Conservation (phyloP, 176 grass and related monocot species). For the Puccinellia tenuiflora region DNA sequence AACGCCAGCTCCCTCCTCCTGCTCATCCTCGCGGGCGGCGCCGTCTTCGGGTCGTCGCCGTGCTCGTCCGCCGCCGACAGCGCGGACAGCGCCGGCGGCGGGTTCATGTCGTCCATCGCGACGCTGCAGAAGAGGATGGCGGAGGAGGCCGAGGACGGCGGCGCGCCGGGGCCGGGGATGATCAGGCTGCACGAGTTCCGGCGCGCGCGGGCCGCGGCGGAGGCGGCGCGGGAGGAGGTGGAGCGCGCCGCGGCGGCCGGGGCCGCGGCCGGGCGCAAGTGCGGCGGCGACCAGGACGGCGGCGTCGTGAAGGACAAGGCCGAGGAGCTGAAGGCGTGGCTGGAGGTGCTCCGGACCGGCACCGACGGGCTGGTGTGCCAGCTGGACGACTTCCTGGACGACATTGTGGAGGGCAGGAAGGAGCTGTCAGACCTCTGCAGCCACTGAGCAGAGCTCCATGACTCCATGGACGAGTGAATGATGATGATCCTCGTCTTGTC, state of each 20-base stretch:
- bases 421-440: slow-evolving; percentile 95
- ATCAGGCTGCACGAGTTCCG: slow-evolving; percentile 69
- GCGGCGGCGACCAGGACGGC: slow-evolving; percentile 25
- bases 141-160: slow-evolving; percentile 31
- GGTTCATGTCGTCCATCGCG: slow-evolving; percentile 63
- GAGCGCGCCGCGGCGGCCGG: slow-evolving; percentile 31
- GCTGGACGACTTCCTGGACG: slow-evolving; percentile 96
- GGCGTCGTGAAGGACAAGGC: slow-evolving; percentile 55
- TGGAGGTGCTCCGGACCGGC: slow-evolving; percentile 66
- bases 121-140: slow-evolving; percentile 73
- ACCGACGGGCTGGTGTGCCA: slow-evolving; percentile 87
- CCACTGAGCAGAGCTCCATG: slow-evolving; percentile 29
- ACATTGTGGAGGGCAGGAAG: slow-evolving; percentile 98
- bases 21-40: slow-evolving; percentile 54
- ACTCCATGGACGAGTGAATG: background rate
- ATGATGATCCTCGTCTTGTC: background rate
- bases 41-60: slow-evolving; percentile 2
- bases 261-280: slow-evolving; percentile 1
- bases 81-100: background rate
- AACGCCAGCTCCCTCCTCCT: slow-evolving; percentile 89
- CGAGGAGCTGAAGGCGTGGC: slow-evolving; percentile 70
- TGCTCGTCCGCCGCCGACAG: background rate
- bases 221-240: slow-evolving; percentile 68
- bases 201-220: slow-evolving; percentile 47
- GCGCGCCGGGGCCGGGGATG: slow-evolving; percentile 1